These are phyloP conservation scores for Prinsepia uniflora DNA, from an alignment of 306 rosid genomes.

Conservation along the genomic window DNA sequence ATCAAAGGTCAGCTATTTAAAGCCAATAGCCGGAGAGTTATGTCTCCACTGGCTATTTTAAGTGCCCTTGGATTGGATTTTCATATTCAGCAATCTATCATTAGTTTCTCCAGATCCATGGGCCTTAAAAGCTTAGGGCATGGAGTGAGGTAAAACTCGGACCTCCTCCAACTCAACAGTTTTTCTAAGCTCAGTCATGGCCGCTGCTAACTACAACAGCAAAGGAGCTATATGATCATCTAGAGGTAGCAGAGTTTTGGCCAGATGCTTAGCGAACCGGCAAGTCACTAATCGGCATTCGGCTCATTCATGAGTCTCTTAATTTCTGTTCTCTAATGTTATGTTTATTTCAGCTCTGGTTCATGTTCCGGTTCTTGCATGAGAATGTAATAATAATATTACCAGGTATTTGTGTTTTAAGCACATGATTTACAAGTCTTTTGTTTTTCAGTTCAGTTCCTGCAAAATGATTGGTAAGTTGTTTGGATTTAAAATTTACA, in stretches of 20 bases:
- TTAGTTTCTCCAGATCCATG: conserved; percentile 32
- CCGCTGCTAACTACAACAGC: conserved; percentile 25
- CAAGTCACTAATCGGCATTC: conserved; percentile 90
- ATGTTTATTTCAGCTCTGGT: conserved; percentile 19
- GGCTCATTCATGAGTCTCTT: conserved; percentile 48
- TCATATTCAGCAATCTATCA: conserved; percentile 23
- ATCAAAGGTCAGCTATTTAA: conserved; percentile 55
- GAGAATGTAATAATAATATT: conserved; percentile 33
- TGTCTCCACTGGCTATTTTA: conserved; percentile 43
- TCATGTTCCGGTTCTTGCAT: background rate
- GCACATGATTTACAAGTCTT: background rate
- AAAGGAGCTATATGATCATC: conserved; percentile 2
- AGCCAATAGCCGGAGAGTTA: conserved; percentile 35
- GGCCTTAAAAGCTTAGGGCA: conserved; percentile 33
- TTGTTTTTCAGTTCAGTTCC: background rate
- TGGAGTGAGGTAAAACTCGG: conserved; percentile 24
- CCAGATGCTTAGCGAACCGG: conserved; percentile 58
- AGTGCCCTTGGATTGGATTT: conserved; percentile 29
- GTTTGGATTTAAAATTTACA: too few relatives aligned
- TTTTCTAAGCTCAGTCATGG: conserved; percentile 47
- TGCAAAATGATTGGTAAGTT: background rate
- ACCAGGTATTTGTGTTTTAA: conserved; percentile 7
- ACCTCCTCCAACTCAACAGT: conserved; percentile 41
- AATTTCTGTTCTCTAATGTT: conserved; percentile 14
- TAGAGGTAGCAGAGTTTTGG: conserved; percentile 30